Evolutionary conservation across 1,139 yeast species (phyloP).

Genomic region (Spencermartinsiella ligniputridi): DNA sequence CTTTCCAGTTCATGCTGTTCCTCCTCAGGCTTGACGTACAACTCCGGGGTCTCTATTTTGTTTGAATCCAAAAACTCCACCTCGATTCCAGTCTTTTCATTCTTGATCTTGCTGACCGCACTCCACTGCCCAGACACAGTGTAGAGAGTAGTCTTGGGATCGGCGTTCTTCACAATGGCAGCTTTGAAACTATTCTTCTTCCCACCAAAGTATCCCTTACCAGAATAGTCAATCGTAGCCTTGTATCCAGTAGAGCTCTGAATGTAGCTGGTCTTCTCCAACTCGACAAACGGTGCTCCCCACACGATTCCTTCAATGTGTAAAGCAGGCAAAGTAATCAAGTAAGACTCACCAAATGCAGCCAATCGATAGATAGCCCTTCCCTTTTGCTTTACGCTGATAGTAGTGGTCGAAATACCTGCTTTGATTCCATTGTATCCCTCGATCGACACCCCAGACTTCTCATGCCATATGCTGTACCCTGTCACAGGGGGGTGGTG

Average conservation of each 20-base stretch:
- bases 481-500: slow-evolving; percentile 97
- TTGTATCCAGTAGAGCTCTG: slow-evolving; percentile 76
- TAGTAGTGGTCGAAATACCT: slow-evolving; percentile 68
- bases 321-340: slow-evolving; percentile 89
- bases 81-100: slow-evolving; percentile 36
- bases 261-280: slow-evolving; percentile 80
- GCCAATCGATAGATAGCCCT: slow-evolving; percentile 71
- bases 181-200: slow-evolving; percentile 91
- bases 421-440: slow-evolving; percentile 92
- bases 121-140: slow-evolving; percentile 94
- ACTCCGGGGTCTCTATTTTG: slow-evolving; percentile 45
- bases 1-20: slow-evolving; percentile 73
- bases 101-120: slow-evolving; percentile 52
- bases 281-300: slow-evolving; percentile 78
- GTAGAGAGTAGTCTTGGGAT: slow-evolving; percentile 61
- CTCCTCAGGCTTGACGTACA: slow-evolving; percentile 73
- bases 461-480: slow-evolving; percentile 69
- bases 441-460: slow-evolving; percentile 62
- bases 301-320: slow-evolving; percentile 90
- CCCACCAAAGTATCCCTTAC: slow-evolving; percentile 95
- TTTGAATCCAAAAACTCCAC: slow-evolving; percentile 69
- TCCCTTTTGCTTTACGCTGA: slow-evolving; percentile 86
- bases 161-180: slow-evolving; percentile 55
- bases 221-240: slow-evolving; percentile 74
- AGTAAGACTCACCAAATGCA: slow-evolving; percentile 59